Percentiles rank a stretch among this genome's conserved stretches.
Evolutionary conservation across 352 stramenopile genomes (phyloP).

Genomic region (Aphanomyces euteiches): DNA sequence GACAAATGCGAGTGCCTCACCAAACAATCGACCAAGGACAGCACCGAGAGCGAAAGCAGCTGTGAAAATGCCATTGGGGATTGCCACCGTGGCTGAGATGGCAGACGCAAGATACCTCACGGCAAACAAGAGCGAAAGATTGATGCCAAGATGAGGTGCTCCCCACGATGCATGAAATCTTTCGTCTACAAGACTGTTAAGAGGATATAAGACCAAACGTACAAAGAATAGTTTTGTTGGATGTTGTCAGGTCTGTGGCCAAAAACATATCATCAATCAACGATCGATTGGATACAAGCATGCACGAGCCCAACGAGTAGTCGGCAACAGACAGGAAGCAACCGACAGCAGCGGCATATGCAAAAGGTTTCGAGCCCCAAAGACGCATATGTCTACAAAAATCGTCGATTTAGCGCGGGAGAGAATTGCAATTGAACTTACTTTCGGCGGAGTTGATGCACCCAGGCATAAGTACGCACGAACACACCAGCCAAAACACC

Average conservation of each 20-base stretch:
- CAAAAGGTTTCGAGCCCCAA: slow-evolving; percentile 47
- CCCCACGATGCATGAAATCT: slow-evolving; percentile 54
- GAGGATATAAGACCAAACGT: background rate
- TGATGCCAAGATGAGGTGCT: slow-evolving; percentile 57
- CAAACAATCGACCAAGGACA: slow-evolving; percentile 83
- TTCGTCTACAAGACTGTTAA: slow-evolving; percentile 33
- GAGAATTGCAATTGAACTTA: slow-evolving; percentile 28
- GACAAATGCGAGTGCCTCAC: slow-evolving; percentile 43
- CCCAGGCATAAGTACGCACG: slow-evolving; percentile 55
- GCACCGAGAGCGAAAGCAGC: slow-evolving; percentile 89
- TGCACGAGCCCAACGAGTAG: slow-evolving; percentile 74
- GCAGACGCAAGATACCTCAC: slow-evolving; percentile 77
- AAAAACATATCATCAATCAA: slow-evolving; percentile 88
- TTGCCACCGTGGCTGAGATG: slow-evolving; percentile 75
- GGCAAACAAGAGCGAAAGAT: slow-evolving; percentile 58
- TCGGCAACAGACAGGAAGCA: slow-evolving; percentile 65
- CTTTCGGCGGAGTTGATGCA: slow-evolving; percentile 44
- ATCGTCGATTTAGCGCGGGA: slow-evolving; percentile 6
- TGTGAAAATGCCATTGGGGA: slow-evolving; percentile 88
- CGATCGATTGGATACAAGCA: slow-evolving; percentile 67
- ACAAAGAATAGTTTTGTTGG: slow-evolving; percentile 38
- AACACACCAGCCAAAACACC: slow-evolving; percentile 80
- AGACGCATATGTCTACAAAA: slow-evolving; percentile 32
- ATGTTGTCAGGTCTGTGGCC: slow-evolving; percentile 46
- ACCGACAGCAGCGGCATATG: slow-evolving; percentile 62